These are phyloP conservation scores for Phylloporus scabripes DNA, from an alignment of 768 basidiomycete species.

Conservation along the genomic window DNA sequence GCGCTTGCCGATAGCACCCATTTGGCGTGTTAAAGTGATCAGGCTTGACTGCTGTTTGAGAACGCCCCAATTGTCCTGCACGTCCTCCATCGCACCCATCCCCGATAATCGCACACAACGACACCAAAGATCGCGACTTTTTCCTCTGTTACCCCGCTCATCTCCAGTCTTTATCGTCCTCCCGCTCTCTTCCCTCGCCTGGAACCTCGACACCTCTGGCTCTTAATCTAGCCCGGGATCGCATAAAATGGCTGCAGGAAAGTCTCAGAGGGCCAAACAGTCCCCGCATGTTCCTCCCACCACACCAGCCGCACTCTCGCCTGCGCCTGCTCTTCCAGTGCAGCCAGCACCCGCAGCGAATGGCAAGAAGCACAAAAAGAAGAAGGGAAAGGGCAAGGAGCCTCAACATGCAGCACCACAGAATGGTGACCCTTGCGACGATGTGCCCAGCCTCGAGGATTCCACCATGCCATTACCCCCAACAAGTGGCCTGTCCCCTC, in stretches of 20 bases:
- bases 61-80: conserved; percentile 11
- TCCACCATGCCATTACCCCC: conserved; percentile 14
- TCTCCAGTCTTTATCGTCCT: conserved; percentile 1
- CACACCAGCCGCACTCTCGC: conserved; percentile 4
- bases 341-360: conserved; percentile 9
- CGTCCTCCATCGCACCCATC: conserved; percentile 18
- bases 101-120: conserved; percentile 16
- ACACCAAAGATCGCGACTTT: conserved; percentile 14
- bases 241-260: conserved; percentile 27
- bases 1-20: conserved; percentile 27
- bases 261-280: conserved; percentile 25
- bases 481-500: conserved; percentile 38
- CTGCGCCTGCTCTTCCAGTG: conserved; percentile 5
- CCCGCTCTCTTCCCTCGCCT: neutral
- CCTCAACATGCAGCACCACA: conserved; percentile 7
- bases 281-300: conserved; percentile 5
- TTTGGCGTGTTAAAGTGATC: conserved; percentile 32
- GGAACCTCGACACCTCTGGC: neutral
- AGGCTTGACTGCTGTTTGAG: conserved; percentile 14
- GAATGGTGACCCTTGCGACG: conserved; percentile 19
- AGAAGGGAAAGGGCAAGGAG: conserved; percentile 37
- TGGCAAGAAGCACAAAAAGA: conserved; percentile 44
- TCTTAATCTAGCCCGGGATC: conserved; percentile 17
- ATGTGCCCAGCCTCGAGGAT: conserved; percentile 24
- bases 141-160: neutral